Base-by-base conservation (phyloP, 352 stramenopile genomes). In the Aphanomyces stellatus region DNA sequence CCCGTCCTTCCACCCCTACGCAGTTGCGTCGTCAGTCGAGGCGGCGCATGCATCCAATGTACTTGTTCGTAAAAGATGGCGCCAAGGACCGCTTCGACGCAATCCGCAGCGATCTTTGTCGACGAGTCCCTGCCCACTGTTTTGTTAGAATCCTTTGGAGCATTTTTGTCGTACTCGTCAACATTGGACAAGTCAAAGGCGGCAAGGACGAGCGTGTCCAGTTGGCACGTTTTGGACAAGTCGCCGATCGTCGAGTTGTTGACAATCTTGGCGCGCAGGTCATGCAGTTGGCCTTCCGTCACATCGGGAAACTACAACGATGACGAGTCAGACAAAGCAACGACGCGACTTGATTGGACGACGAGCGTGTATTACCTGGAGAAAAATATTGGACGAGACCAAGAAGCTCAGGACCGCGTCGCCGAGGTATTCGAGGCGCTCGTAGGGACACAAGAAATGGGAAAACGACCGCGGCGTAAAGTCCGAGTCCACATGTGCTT, bases 321-420 rank as follows among this genome's bases (percentile, higher is more conserved):
- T 15, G 37, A n/a, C 37, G n/a, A 19, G 11, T 46, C n/a, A n/a
- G 11, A 1, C 37, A 46, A n/a, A 2, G 37, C n/a, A 15, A 15
- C 7, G 35, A 42, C 35, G 35, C 7, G 7, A 42, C 15, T 42
- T 7, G 7, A 7, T 15, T 42, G 7, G 35, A 15, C 35, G n/a
- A n/a, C n/a, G n/a, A n/a, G n/a, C n/a, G n/a, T n/a, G n/a, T n/a
- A n/a, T n/a, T 62, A 65, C 59, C 37, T 51, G 41, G 34, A 92
- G 59, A 62, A 92, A 93, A 15, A 81, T 71, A 19, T 85, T 90
- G 13, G 83, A 90, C 24, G 87, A 84, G 37, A 92, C 79, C 13
- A 95, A 68, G 61, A 93, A 91, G 25, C 83, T 85, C n/a, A 95
- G 72, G 56, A 91, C 87, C 0, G 85, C 81, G 48, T 95, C 85